A percentile compares a stretch with the other conserved stretches of the same genome.
Evolutionary conservation across 805 yeast species (phyloP).

Genomic region (Alloascoidea hylecoeti): DNA sequence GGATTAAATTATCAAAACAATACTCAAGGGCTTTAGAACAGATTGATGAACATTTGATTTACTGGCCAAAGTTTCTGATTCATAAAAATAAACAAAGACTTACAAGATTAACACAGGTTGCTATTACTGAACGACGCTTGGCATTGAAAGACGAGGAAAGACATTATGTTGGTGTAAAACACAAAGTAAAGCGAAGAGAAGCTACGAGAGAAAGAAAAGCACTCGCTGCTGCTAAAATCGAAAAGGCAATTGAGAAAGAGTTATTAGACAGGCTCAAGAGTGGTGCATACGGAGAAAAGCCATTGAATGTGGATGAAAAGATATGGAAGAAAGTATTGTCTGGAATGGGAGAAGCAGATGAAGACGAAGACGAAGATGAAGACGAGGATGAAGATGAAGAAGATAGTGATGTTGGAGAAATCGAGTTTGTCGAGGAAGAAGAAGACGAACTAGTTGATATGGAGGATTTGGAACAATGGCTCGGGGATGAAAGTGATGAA

Average conservation of each 20-base stretch:
- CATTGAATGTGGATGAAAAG: conserved; percentile 89
- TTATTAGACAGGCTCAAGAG: conserved; percentile 86
- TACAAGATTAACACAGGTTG: conserved; percentile 89
- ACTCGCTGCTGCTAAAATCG: conserved; percentile 89
- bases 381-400: conserved; percentile 35
- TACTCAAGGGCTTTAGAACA: conserved; percentile 80
- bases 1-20: conserved; percentile 81
- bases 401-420: conserved; percentile 55
- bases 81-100: conserved; percentile 95
- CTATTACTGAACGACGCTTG: conserved; percentile 86
- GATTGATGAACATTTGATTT: conserved; percentile 71
- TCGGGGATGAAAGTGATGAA: conserved; percentile 29
- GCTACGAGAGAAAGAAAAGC: conserved; percentile 93
- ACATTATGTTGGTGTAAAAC: conserved; percentile 83
- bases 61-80: conserved; percentile 86
- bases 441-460: conserved; percentile 84
- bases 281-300: conserved; percentile 98
- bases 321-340: conserved; percentile 93
- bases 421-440: conserved; percentile 82
- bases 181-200: conserved; percentile 91
- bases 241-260: conserved; percentile 93
- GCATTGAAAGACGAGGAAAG: conserved; percentile 88
- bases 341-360: conserved; percentile 38
- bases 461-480: conserved; percentile 73
- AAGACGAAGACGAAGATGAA: conserved; percentile 47